These are phyloP conservation scores for Naganishia sp. DNA, from an alignment of 1,284 basidiomycete species.

Conservation along the genomic window DNA sequence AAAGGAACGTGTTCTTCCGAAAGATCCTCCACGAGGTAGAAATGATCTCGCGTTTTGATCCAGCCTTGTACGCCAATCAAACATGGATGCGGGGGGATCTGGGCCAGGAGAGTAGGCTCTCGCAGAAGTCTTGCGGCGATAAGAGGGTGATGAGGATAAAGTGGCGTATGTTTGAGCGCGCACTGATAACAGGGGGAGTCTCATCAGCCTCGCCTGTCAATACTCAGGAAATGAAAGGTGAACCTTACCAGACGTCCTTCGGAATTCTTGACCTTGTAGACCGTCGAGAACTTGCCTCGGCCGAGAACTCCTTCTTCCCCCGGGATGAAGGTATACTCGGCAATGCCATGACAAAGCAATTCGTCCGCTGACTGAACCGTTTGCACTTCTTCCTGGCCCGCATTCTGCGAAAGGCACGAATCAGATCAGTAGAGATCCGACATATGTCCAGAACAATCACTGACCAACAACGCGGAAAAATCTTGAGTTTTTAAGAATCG, in stretches of 20 bases:
- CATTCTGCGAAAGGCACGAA: background rate
- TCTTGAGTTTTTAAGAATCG: background rate
- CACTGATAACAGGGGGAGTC: slow-evolving; percentile 42
- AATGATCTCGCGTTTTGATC: slow-evolving; percentile 59
- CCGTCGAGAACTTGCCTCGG: slow-evolving; percentile 57
- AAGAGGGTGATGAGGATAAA: slow-evolving; percentile 61
- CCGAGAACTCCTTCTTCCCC: slow-evolving; percentile 51
- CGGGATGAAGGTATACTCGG: slow-evolving; percentile 52
- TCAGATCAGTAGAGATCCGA: background rate
- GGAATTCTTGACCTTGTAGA: slow-evolving; percentile 51
- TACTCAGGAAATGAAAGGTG: background rate
- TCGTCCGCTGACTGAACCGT: slow-evolving; percentile 45
- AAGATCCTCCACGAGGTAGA: slow-evolving; percentile 59
- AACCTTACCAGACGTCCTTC: slow-evolving; percentile 44
- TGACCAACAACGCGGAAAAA: slow-evolving; percentile 9
- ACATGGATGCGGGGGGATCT: slow-evolving; percentile 60
- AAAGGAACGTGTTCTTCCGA: slow-evolving; percentile 47
- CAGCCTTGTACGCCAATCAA: slow-evolving; percentile 60
- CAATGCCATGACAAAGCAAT: slow-evolving; percentile 52
- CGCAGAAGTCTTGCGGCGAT: slow-evolving; percentile 60
- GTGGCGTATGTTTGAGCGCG: slow-evolving; percentile 61
- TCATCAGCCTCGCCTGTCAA: slow-evolving; percentile 3
- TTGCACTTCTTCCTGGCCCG: slow-evolving; percentile 7
- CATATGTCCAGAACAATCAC: background rate
- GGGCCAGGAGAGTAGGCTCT: slow-evolving; percentile 60